Evolutionary conservation across 306 rosid genomes (phyloP).

Genomic region (Cajanus cajan): DNA sequence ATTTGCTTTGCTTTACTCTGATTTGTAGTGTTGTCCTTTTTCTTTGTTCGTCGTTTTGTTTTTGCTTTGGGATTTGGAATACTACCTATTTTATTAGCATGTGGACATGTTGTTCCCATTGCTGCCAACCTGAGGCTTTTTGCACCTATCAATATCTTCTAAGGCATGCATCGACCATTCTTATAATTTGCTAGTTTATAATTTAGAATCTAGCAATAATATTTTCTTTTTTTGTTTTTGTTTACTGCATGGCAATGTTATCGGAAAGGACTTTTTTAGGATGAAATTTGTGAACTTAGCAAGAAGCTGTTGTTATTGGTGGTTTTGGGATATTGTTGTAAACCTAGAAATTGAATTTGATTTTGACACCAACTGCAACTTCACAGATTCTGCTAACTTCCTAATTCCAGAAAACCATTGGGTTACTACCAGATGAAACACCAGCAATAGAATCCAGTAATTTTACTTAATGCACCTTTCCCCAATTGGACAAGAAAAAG

Average conservation of each 20-base stretch:
- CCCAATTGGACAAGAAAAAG: too few relatives aligned
- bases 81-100: not conserved
- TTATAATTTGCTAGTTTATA: not conserved
- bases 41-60: not conserved
- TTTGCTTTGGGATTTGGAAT: not conserved
- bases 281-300: not conserved
- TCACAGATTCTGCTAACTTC: constrained; percentile 16
- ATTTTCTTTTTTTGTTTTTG: not conserved
- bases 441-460: not conserved
- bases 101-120: not conserved
- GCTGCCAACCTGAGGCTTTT: not conserved
- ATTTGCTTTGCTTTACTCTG: not conserved
- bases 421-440: constrained; percentile 7
- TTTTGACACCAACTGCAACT: not conserved
- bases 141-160: not conserved
- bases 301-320: not conserved
- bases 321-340: not conserved
- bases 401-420: not conserved
- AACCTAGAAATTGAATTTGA: not conserved
- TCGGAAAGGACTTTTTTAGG: not conserved
- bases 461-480: too few relatives aligned
- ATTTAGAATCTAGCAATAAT: not conserved
- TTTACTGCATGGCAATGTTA: not conserved
- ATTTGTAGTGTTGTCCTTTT: not conserved
- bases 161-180: not conserved